These are phyloP conservation scores for Spathaspora arborariae DNA, from an alignment of 805 yeast genomes.

Conservation along the genomic window DNA sequence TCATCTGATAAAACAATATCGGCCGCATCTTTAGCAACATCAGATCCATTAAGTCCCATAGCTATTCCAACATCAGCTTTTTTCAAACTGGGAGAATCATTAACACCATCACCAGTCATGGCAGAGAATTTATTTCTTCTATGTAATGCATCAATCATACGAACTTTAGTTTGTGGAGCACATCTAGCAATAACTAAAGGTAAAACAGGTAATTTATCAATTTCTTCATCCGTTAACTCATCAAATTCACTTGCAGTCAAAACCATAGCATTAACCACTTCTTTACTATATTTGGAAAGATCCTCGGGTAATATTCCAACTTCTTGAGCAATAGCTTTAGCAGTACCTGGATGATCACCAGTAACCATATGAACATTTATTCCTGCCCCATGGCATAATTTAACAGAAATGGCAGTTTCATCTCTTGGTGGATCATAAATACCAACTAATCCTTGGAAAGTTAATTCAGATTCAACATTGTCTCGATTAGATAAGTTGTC, in stretches of 20 bases:
- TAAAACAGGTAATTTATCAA: constrained; percentile 59
- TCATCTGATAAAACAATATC: constrained; percentile 96
- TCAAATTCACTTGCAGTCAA: constrained; percentile 77
- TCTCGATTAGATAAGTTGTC: constrained; percentile 14
- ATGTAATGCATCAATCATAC: constrained; percentile 72
- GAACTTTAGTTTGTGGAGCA: constrained; percentile 78
- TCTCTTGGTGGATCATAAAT: constrained; percentile 35
- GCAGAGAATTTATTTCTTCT: constrained; percentile 50
- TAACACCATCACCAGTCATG: constrained; percentile 98
- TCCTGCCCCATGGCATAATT: constrained; percentile 30
- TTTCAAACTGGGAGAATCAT: constrained; percentile 93
- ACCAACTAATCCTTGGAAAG: constrained; percentile 28
- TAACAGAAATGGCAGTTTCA: constrained; percentile 25
- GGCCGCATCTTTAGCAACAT: constrained; percentile 95
- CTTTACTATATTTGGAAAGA: constrained; percentile 50
- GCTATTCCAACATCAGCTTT: constrained; percentile 93
- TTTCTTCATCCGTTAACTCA: constrained; percentile 52
- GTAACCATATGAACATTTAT: constrained; percentile 34
- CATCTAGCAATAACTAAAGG: constrained; percentile 81
- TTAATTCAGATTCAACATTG: constrained; percentile 18
- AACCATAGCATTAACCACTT: constrained; percentile 61
- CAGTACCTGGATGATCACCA: constrained; percentile 34
- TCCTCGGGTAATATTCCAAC: constrained; percentile 39
- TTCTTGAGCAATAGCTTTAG: constrained; percentile 33
- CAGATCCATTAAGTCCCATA: constrained; percentile 90